Evolutionary conservation across 176 grass and related monocot genomes (phyloP), one percentile per base, ranked within the genome.

Genomic region (Oryza australiensis): DNA sequence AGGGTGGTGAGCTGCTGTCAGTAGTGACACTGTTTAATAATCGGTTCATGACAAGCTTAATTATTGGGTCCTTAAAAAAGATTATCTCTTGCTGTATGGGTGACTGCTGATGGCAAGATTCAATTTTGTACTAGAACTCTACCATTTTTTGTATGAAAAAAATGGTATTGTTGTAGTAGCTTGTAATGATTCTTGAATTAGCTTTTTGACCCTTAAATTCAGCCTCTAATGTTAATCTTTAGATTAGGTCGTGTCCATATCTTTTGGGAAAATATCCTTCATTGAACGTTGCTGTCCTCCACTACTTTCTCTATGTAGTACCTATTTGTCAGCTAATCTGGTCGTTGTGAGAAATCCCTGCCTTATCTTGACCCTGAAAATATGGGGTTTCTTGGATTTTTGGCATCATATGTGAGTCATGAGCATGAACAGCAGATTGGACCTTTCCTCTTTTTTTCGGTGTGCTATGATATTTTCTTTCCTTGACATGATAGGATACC

Each of bases 341-440:
- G 81, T 28, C 29, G 64, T 22, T 34, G 12, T 46, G 68, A 35
- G 16, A 27, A 66, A 55, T 86, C 12, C 32, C 42, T 6, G 24
- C 18, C 48, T 67, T 80, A 60, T 46, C 30, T 59, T 74, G 60
- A 10, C 18, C 30, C 42, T 26, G 34, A 16, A 27, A 22, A 76
- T 40, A 41, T 35, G 77, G 4, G 65, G 26, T 48, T 63, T 66
- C 84, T 80, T 66, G 41, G 30, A 32, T 40, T 65, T 51, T 35
- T 32, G 12, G 4, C 77, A 68, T 86, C 78, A 77, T 9, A 12
- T 3, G 8, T 48, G 83, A 48, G 43, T 76, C 82, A 72, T 28
- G 26, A 9, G 26, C 14, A 22, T 35, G 20, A 46, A 8, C 35
- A 3, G 12, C 35, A 20, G 45, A 11, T 67, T 62, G 83, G 78